Evolutionary conservation across 2,329 filamentous ascomycete species (phyloP).

Genomic region (Apiospora koreana): DNA sequence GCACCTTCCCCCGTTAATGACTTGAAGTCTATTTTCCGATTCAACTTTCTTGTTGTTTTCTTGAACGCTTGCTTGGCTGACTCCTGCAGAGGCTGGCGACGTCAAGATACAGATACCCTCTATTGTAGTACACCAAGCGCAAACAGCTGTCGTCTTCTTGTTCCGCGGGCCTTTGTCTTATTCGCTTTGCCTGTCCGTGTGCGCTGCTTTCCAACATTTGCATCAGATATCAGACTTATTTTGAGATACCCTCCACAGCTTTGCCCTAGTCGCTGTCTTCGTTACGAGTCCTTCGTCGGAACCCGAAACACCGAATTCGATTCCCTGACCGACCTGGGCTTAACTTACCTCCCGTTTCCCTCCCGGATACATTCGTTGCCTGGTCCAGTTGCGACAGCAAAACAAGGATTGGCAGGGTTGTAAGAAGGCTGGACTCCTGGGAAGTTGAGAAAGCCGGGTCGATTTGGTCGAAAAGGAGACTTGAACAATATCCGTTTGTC

Average conservation of each 20-base stretch:
- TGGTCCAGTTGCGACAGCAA: neutral
- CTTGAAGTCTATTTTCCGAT: slow-evolving; percentile 9
- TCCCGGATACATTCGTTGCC: neutral
- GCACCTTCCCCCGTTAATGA: slow-evolving; percentile 7
- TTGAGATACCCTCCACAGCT: slow-evolving; percentile 23
- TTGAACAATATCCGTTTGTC: neutral
- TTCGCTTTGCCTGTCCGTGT: slow-evolving; percentile 1
- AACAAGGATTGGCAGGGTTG: neutral
- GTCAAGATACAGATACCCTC: slow-evolving; percentile 1
- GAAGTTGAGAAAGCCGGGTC: neutral
- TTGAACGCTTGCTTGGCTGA: neutral
- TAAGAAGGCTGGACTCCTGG: neutral
- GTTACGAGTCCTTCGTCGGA: slow-evolving; percentile 11
- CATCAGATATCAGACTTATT: slow-evolving; percentile 26
- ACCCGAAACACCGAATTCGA: neutral
- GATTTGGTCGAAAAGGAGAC: neutral
- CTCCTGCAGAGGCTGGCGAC: neutral
- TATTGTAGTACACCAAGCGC: neutral
- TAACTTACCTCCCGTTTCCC: neutral
- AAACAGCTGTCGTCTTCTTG: neutral
- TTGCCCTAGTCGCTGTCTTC: slow-evolving; percentile 11
- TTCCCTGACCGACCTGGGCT: neutral
- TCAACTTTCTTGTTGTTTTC: slow-evolving; percentile 6
- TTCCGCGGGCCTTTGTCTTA: neutral
- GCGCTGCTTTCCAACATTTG: slow-evolving; percentile 25